These are phyloP conservation scores for Melastoma candidum DNA, from an alignment of 441 rosid genomes.

Conservation along the genomic window DNA sequence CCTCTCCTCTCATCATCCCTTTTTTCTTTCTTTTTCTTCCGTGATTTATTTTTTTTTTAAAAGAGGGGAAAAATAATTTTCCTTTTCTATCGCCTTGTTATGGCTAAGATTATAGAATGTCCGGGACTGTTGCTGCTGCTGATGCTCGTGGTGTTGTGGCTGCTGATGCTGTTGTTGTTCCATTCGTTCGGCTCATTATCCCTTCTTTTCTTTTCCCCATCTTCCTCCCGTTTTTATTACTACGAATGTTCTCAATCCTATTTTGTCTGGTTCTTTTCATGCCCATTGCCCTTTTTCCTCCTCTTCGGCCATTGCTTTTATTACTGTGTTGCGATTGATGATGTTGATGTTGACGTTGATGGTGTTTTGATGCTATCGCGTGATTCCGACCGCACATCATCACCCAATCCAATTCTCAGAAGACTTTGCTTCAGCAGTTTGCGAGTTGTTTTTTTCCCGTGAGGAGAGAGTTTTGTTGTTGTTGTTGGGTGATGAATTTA, in stretches of 20 bases:
- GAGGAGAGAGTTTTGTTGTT: too few species aligned
- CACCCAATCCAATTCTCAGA: slow-evolving; percentile 19
- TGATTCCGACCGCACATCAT: slow-evolving; percentile 44
- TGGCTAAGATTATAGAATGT: slow-evolving; percentile 7
- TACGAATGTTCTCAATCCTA: not conserved
- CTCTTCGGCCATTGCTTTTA: slow-evolving; percentile 4
- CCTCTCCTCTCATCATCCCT: not conserved
- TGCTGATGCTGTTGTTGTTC: not conserved
- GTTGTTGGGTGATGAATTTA: too few species aligned
- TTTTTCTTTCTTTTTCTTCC: too few species aligned
- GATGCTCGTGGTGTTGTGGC: not conserved
- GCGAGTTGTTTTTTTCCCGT: too few species aligned
- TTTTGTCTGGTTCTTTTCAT: not conserved
- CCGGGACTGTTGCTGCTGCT: not conserved
- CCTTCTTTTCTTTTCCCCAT: not conserved
- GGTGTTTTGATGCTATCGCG: slow-evolving; percentile 5
- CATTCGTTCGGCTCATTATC: slow-evolving; percentile 1
- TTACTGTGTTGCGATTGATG: not conserved
- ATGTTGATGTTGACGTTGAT: slow-evolving; percentile 1
- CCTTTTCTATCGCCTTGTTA: slow-evolving; percentile 11
- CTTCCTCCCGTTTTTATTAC: not conserved
- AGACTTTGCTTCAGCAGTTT: not conserved
- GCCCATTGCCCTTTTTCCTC: not conserved
- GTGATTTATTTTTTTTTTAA: slow-evolving; percentile 1
- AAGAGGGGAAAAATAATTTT: slow-evolving; percentile 3